Evolutionary conservation across 805 yeast species (phyloP), one percentile per base, ranked within the genome.

Genomic region (Danielozyma ontarioensis): DNA sequence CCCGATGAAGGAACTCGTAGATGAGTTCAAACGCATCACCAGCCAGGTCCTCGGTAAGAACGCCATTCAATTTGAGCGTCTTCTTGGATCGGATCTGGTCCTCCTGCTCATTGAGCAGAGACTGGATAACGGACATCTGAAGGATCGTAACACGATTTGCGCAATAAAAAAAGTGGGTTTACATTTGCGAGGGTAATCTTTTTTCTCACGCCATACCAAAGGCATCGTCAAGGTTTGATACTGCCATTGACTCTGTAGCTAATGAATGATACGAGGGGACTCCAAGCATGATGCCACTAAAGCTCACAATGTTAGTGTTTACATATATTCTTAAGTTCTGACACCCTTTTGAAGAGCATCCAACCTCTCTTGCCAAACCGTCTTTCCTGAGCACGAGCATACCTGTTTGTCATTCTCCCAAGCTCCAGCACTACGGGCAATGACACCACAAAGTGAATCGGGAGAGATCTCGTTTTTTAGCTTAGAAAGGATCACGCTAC

Each of bases 391-490:
- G 58, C 97, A 93, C 22, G 90, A 80, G 59, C 98, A 90, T 2
- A 90, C 95, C 39, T 79, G 79, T 60, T 90, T 90, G 46, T 83
- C 85, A 59, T 93, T 93, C 53, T 90, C 95, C 97, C 97, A 93
- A 17, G 79, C 84, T 12, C 98, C 98, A 1, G 98, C 97, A 48
- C 94, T 83, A 50, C 97, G 74, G 1, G 97, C 97, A 52, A 93
- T 77, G 16, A 90, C 95, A 19, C 98, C 97, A 31, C 80, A 80
- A 7, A 84, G 59, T 2, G 74, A 66, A 27, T 68, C 68, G 4
- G 59, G 36, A 12, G 68, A 53, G 13, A 71, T 66, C 27, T 62
- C 53, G 25, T 62, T 69, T 18, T 59, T 46, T 17, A 57, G 44
- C 7, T 46, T 48, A 4, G 78, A 70, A 35, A 78, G 68, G 5